These are phyloP conservation scores for Sporisorium sorghi DNA, from an alignment of 1,284 basidiomycete genomes.

Conservation along the genomic window DNA sequence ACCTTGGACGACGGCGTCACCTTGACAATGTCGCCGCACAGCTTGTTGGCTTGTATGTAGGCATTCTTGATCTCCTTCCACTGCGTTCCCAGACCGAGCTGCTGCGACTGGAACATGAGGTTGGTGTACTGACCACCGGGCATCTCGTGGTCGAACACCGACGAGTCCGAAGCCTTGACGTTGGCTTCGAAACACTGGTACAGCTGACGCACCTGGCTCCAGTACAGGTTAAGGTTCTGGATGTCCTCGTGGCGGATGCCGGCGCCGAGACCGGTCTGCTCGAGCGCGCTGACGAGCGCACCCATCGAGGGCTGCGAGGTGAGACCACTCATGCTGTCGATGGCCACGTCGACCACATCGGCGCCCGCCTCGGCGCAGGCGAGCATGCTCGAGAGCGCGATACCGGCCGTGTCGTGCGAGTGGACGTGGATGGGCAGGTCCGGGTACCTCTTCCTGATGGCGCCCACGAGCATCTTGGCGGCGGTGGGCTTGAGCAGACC, in stretches of 20 bases:
- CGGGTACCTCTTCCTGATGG: conserved; percentile 94
- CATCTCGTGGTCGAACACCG: conserved; percentile 99
- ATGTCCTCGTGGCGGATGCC: conserved; percentile 98
- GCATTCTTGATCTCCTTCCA: conserved; percentile 99
- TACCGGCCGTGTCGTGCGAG: conserved; percentile 99
- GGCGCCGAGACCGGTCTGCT: conserved; percentile 93
- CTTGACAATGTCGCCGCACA: conserved; percentile 99
- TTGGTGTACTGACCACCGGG: conserved; percentile 82
- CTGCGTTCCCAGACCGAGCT: conserved; percentile 95
- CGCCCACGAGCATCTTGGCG: conserved; percentile 90
- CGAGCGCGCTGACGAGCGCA: conserved; percentile 90
- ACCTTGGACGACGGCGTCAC: conserved; percentile 99
- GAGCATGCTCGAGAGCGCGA: conserved; percentile 95
- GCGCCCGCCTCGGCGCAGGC: conserved; percentile 95
- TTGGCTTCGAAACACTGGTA: conserved; percentile 99
- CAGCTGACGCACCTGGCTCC: conserved; percentile 95
- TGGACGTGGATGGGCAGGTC: conserved; percentile 99
- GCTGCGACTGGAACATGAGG: conserved; percentile 91
- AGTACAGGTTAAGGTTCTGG: conserved; percentile 96
- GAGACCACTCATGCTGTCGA: conserved; percentile 94
- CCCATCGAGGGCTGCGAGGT: conserved; percentile 99
- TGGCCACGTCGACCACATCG: conserved; percentile 97
- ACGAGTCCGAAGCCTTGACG: conserved; percentile 84
- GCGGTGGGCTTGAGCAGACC: conserved; percentile 95
- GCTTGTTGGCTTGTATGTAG: conserved; percentile 77